phyloP scores from a whole-genome alignment of 2,329 filamentous ascomycete species.

The Arthrobotrys pseudoclavata region DNA sequence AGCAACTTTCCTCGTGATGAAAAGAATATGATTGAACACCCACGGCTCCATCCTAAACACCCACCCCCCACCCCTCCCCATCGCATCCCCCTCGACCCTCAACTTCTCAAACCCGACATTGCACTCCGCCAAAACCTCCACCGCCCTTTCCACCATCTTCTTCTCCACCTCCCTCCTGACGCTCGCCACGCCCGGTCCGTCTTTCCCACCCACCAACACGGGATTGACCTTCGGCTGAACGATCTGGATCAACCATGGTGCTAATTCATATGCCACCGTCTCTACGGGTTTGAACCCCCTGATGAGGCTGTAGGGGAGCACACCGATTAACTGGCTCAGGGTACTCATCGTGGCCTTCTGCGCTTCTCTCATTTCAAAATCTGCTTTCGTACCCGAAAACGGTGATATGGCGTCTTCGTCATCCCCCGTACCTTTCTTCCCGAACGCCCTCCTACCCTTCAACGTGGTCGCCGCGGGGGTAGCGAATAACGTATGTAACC shows the following conservation, averaged over 20 bases:
- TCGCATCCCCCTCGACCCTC: slow-evolving; percentile 75
- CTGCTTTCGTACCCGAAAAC: slow-evolving; percentile 84
- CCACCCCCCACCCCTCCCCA: slow-evolving; percentile 73
- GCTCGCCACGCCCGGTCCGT: slow-evolving; percentile 85
- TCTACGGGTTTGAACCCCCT: slow-evolving; percentile 55
- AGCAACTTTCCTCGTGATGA: not conserved
- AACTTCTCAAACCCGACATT: slow-evolving; percentile 85
- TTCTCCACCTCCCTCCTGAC: slow-evolving; percentile 90
- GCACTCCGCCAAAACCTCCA: slow-evolving; percentile 84
- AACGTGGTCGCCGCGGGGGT: slow-evolving; percentile 67
- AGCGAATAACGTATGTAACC: slow-evolving; percentile 88
- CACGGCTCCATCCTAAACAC: slow-evolving; percentile 96
- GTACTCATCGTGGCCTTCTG: slow-evolving; percentile 82
- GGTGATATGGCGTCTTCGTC: slow-evolving; percentile 73
- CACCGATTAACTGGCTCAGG: slow-evolving; percentile 78
- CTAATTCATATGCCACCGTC: slow-evolving; percentile 74
- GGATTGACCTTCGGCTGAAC: slow-evolving; percentile 92
- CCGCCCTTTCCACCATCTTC: slow-evolving; percentile 81
- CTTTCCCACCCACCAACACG: slow-evolving; percentile 84
- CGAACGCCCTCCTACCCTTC: slow-evolving; percentile 65
- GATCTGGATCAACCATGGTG: slow-evolving; percentile 83
- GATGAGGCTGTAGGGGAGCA: slow-evolving; percentile 72
- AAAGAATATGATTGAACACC: slow-evolving; percentile 65
- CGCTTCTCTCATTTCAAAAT: slow-evolving; percentile 84
- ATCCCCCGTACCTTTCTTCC: slow-evolving; percentile 63